Evolutionary conservation across 2,329 filamentous ascomycete species (phyloP), one percentile per base, ranked within the genome.

Genomic region (Exophiala spinifera): DNA sequence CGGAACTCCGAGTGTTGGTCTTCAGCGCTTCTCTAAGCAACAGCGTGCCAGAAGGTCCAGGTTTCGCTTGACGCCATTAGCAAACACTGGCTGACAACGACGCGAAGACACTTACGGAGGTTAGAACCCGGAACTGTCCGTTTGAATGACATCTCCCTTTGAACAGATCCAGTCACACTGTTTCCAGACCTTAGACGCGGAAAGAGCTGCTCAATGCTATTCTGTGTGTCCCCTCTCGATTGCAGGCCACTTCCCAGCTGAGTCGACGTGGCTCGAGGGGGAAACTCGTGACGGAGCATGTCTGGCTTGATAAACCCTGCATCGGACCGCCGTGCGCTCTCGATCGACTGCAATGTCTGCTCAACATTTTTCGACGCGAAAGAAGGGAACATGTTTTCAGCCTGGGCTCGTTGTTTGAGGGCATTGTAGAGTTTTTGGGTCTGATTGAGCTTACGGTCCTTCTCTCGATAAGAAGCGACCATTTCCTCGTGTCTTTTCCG

Each of bases 401-500:
- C 42, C 70, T 81, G 77, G 10, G 80, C 75, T 55, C 79, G 77
- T 23, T 76, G 73, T 64, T 84, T 85, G 37, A 84, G 69, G 11
- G 75, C 65, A 43, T 80, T 76, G 62, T 84, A 85, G 19, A 80
- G 70, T 57, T 79, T 79, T 46, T 90, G 88, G 2, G 83, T 80
- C 56, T 89, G 85, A 4, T 84, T 71, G 2, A 88, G 78, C 54
- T 85, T 87, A 44, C 81, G 84, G 61, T 75, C 83, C 67, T 92
- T 94, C 19, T 91, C 86, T 51, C 80, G 81, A 63, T 84, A 85
- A 3, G 83, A 78, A 19, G 83, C 78, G 3, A 77, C 74, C 1
- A 95, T 73, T 33, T 92, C 87, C 15, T 88, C 80, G 59, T 91
- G 88, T 69, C 88, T 91, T 46, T 80, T 79, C 48, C 83, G 77